Base-by-base conservation (phyloP, 306 rosid species). In the Ammopiptanthus mongolicus region DNA sequence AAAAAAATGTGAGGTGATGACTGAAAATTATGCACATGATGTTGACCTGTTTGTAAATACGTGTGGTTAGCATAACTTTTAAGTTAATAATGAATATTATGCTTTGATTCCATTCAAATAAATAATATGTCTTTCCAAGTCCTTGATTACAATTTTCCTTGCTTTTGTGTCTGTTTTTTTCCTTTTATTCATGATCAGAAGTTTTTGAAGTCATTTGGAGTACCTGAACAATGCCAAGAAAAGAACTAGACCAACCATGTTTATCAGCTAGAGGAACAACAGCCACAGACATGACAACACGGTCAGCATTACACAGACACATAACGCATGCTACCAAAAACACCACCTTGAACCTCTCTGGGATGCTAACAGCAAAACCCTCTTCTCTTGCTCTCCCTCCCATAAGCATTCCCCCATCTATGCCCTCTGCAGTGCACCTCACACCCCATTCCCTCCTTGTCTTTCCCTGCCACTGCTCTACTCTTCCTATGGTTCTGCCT, bases 251-350 rank as follows among this genome's bases (percentile, higher is more conserved):
- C 98, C 97, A 94, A 3, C 96, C 97, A 62, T 85, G 65, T 78
- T 87, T 81, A 9, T 88, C 87, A 18, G 97, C 98, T 0, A 94
- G 90, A 3, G 98, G 98, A 36, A 94, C 97, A 59, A 94, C 37
- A 13, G 98, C 96, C 1, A 94, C 96, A 0, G 98, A 94, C 98
- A 94, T 94, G 13, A 94, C 98, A 5, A 94, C 97, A n/a, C 98
- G 78, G 33, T 94, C 98, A 0, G 96, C 98, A 79, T 94, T 94
- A 47, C 97, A 91, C 3, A 94, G 80, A 31, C 98, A 91, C 98
- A 94, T 94, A 1, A 87, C 96, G 47, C 88, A 87, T 10, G 96
- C 98, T 52, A 91, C 65, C 79, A 94, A 81, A 22, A 65, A 80
- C 74, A 81, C 98, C 74, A 94, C 96, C 84, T 88, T 94, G 58